Percentiles rank a stretch among this genome's conserved stretches.
These are phyloP conservation scores for Colletotrichum viniferum DNA, from an alignment of 2,329 filamentous ascomycete genomes.

Conservation along the genomic window DNA sequence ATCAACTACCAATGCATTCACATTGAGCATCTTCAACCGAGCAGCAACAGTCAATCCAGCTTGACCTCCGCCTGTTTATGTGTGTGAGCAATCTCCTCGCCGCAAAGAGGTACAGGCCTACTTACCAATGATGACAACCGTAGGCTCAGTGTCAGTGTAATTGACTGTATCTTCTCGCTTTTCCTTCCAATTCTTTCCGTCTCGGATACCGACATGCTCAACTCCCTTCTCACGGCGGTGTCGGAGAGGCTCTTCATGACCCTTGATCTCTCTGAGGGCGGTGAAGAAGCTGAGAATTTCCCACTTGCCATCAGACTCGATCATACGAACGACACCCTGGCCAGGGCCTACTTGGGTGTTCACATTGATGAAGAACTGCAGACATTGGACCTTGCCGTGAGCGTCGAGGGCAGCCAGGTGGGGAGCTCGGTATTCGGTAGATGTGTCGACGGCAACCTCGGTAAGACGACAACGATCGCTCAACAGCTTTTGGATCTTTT, in stretches of 20 bases:
- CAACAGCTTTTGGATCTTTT: conserved; percentile 45
- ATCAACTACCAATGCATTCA: conserved; percentile 58
- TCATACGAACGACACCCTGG: conserved; percentile 59
- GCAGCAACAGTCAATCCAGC: conserved; percentile 56
- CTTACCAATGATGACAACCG: conserved; percentile 25
- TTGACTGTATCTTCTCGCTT: conserved; percentile 16
- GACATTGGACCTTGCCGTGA: conserved; percentile 50
- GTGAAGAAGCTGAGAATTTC: conserved; percentile 65
- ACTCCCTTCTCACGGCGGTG: conserved; percentile 52
- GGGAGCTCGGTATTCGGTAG: conserved; percentile 48
- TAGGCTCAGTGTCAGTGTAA: conserved; percentile 16
- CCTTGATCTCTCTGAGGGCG: conserved; percentile 50
- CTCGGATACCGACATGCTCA: conserved; percentile 50
- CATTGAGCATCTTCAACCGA: conserved; percentile 58
- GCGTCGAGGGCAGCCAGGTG: conserved; percentile 51
- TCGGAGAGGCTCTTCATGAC: conserved; percentile 48
- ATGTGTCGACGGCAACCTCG: conserved; percentile 49
- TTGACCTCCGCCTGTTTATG: conserved; percentile 45
- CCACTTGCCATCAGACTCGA: conserved; percentile 43
- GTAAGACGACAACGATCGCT: conserved; percentile 35
- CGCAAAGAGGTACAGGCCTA: not conserved
- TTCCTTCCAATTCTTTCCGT: conserved; percentile 26
- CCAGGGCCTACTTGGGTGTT: conserved; percentile 60
- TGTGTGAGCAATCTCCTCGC: not conserved
- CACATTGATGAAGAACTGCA: conserved; percentile 62